Percentiles rank a stretch among this genome's conserved stretches.
phyloP scores from a whole-genome alignment of 129 eudicot genomes.

The Helichrysum umbraculigerum region DNA sequence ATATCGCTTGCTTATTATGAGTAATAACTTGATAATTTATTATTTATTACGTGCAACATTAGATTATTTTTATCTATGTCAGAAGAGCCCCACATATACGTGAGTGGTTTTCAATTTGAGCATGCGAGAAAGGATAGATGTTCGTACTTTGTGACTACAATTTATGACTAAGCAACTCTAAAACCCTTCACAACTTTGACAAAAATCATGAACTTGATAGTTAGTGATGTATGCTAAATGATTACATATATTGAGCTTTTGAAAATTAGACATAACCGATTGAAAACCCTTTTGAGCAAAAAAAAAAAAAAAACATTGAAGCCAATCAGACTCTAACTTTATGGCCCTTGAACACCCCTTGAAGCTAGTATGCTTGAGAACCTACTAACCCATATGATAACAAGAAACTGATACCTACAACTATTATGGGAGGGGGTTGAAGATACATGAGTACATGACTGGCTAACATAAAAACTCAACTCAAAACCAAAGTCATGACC shows the following conservation, averaged over 20 bases:
- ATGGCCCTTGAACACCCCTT: background rate
- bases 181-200: background rate
- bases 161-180: background rate
- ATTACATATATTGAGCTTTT: background rate
- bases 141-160: background rate
- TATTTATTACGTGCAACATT: background rate
- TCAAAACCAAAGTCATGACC: background rate
- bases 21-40: background rate
- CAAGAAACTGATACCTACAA: background rate
- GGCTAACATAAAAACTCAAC: background rate
- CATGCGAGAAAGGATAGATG: background rate
- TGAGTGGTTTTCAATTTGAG: slow-evolving; percentile 10
- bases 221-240: background rate
- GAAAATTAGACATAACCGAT: background rate
- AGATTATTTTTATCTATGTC: background rate
- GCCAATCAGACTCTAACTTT: background rate
- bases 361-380: slow-evolving; percentile 2
- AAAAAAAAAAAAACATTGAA: background rate
- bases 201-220: background rate
- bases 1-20: too few relatives aligned
- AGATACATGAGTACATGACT: background rate
- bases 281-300: background rate
- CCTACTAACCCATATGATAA: background rate
- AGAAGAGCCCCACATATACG: background rate
- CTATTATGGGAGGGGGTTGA: background rate